Conservation (phyloP, 1,284 basidiomycete species). For the Ganoderma lingzhi region DNA sequence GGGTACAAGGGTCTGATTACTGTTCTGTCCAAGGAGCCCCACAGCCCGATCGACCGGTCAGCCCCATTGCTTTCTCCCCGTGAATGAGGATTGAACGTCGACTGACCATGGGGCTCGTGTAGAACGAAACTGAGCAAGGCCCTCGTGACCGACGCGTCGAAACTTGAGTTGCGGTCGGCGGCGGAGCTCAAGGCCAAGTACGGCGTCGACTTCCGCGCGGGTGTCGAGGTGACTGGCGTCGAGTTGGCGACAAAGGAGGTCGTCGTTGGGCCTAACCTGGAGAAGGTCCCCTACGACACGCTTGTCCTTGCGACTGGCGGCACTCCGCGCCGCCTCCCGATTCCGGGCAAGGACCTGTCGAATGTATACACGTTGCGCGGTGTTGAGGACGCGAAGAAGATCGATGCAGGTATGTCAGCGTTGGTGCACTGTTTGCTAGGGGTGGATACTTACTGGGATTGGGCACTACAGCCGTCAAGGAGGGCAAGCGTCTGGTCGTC, state of each 20-base stretch:
- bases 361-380: conserved; percentile 85
- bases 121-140: conserved; percentile 93
- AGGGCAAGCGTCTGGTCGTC: conserved; percentile 83
- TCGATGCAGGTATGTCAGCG: conserved; percentile 67
- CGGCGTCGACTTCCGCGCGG: conserved; percentile 77
- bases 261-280: conserved; percentile 61
- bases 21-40: conserved; percentile 80
- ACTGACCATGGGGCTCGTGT: neutral
- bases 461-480: conserved; percentile 45
- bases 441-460: conserved; percentile 11
- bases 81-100: neutral
- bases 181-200: conserved; percentile 85
- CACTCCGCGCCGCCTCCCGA: conserved; percentile 74
- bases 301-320: conserved; percentile 81
- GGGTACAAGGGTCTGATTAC: conserved; percentile 84
- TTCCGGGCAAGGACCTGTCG: conserved; percentile 79
- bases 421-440: neutral
- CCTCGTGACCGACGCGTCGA: conserved; percentile 79
- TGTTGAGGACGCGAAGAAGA: conserved; percentile 77
- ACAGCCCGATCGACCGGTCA: conserved; percentile 89
- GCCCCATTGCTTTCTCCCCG: conserved; percentile 13
- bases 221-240: conserved; percentile 75
- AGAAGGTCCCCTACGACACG: conserved; percentile 72
- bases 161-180: conserved; percentile 78
- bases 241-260: conserved; percentile 71